Conservation (phyloP, 2,329 filamentous ascomycete species). For the Colletotrichum incanum region DNA sequence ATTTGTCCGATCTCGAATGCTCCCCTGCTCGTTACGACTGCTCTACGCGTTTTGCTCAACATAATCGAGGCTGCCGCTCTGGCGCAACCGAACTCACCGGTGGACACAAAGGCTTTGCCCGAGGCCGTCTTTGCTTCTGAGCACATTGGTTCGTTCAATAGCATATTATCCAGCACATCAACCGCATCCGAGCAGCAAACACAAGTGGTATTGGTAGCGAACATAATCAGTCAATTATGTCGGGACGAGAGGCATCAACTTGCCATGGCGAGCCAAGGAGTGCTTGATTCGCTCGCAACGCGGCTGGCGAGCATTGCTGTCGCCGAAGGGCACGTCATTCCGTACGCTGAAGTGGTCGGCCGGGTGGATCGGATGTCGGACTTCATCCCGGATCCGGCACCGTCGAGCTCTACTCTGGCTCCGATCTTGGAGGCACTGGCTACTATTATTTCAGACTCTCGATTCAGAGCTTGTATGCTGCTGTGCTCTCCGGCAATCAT, state of each 20-base stretch:
- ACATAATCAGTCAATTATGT: constrained; percentile 73
- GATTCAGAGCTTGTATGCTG: constrained; percentile 81
- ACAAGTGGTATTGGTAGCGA: constrained; percentile 74
- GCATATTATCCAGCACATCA: constrained; percentile 75
- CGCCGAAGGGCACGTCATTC: constrained; percentile 77
- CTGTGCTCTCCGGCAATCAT: constrained; percentile 79
- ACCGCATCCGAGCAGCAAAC: constrained; percentile 68
- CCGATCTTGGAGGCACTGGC: constrained; percentile 84
- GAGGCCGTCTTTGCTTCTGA: constrained; percentile 71
- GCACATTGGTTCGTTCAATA: constrained; percentile 51
- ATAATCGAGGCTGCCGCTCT: constrained; percentile 77
- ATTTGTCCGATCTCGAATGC: constrained; percentile 77
- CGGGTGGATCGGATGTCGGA: constrained; percentile 69
- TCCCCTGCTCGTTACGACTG: constrained; percentile 78
- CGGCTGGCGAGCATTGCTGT: constrained; percentile 81
- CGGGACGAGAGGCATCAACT: constrained; percentile 79
- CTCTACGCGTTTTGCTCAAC: constrained; percentile 81
- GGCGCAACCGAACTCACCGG: constrained; percentile 65
- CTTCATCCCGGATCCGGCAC: constrained; percentile 74
- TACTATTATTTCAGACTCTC: constrained; percentile 84
- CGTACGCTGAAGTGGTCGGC: constrained; percentile 71
- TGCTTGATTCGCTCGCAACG: constrained; percentile 84
- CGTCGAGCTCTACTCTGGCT: constrained; percentile 72
- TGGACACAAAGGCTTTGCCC: constrained; percentile 68
- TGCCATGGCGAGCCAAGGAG: constrained; percentile 78